These are phyloP conservation scores for Flaveria linearis DNA, from an alignment of 129 eudicot species.

Conservation along the genomic window DNA sequence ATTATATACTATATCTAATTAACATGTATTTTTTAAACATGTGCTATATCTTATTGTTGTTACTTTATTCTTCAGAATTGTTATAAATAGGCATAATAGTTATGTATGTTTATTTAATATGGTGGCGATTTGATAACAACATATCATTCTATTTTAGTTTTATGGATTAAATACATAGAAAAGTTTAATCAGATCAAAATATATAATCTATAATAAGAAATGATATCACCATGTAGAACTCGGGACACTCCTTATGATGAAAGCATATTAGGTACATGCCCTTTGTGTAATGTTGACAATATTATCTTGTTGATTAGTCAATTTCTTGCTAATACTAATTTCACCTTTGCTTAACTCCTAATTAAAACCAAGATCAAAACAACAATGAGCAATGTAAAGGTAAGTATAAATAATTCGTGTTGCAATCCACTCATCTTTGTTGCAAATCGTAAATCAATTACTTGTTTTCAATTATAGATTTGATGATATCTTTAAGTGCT, in stretches of 20 bases:
- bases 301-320: conserved; percentile 36
- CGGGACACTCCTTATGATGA: conserved; percentile 1
- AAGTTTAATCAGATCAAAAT: neutral
- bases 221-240: neutral
- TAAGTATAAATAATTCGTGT: conserved; percentile 10
- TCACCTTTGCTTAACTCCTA: conserved; percentile 35
- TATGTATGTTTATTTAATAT: neutral
- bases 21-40: neutral
- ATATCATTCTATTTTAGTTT: neutral
- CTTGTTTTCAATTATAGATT: neutral
- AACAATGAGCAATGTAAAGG: neutral
- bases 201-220: neutral
- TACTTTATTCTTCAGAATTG: too few relatives aligned
- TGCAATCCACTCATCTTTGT: neutral
- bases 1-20: neutral
- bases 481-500: too few relatives aligned
- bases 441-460: neutral
- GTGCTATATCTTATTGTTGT: neutral
- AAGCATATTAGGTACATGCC: conserved; percentile 29
- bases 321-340: conserved; percentile 30
- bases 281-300: conserved; percentile 35
- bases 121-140: neutral
- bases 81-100: neutral
- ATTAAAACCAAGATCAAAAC: conserved; percentile 19
- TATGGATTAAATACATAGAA: neutral